phyloP scores from a whole-genome alignment of 306 rosid genomes.

The Bauhinia variegata region DNA sequence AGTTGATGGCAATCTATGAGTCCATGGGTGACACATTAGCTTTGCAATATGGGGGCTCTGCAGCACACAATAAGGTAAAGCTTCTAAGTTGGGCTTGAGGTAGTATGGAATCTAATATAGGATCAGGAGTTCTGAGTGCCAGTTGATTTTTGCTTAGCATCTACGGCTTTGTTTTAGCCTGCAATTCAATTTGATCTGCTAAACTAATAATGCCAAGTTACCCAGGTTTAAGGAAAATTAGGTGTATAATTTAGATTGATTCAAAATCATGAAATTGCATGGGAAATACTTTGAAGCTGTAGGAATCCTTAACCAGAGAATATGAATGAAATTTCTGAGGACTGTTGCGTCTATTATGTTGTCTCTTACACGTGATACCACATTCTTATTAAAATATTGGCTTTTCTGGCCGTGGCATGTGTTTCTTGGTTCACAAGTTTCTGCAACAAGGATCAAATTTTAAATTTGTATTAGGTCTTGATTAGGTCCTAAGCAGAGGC shows the following conservation, averaged over 20 bases:
- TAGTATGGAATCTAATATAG: too few species aligned
- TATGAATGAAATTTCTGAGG: not conserved
- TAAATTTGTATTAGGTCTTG: conserved; percentile 5
- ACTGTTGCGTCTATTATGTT: not conserved
- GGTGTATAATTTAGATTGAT: not conserved
- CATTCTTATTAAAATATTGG: not conserved
- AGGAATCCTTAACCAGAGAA: not conserved
- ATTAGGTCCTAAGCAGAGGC: conserved; percentile 16
- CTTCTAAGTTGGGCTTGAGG: conserved; percentile 21
- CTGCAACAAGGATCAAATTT: not conserved
- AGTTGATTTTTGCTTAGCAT: too few species aligned
- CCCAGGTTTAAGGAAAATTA: not conserved
- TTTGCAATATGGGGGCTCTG: conserved; percentile 94
- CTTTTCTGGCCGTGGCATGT: not conserved
- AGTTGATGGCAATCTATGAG: conserved; percentile 78
- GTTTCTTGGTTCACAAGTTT: conserved; percentile 9
- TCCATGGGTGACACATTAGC: conserved; percentile 94
- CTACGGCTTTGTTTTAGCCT: not conserved
- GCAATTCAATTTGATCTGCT: conserved; percentile 4
- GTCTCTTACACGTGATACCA: not conserved
- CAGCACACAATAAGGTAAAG: conserved; percentile 95
- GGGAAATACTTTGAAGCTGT: not conserved
- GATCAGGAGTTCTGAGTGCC: too few species aligned
- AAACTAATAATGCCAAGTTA: not conserved
- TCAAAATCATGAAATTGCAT: not conserved